phyloP scores from a whole-genome alignment of 495 filamentous ascomycete genomes.

The Bathelium albidoporum region DNA sequence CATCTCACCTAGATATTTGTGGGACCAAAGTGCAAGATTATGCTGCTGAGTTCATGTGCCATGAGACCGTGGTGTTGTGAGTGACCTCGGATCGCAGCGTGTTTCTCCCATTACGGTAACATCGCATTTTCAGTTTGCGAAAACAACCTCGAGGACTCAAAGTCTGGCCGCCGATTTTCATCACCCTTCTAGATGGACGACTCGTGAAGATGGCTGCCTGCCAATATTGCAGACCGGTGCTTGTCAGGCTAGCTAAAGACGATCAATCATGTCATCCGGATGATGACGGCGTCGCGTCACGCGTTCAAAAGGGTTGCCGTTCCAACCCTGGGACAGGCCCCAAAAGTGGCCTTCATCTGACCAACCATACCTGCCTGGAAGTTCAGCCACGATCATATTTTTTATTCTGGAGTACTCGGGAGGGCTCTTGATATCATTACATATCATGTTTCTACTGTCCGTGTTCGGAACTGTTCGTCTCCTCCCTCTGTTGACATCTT shows the following conservation, averaged over 20 bases:
- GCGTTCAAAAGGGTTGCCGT: neutral
- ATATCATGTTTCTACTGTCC: neutral
- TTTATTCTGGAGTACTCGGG: too few relatives aligned
- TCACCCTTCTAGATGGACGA: neutral
- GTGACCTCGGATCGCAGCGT: neutral
- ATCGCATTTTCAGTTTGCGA: neutral
- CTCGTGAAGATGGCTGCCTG: neutral
- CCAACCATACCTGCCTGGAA: neutral
- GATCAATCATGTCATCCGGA: neutral
- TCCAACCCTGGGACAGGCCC: neutral
- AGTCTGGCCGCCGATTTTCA: neutral
- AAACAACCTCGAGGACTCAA: too few relatives aligned
- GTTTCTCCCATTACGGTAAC: too few relatives aligned
- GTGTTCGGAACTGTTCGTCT: neutral
- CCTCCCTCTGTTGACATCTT: neutral
- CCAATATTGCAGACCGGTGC: neutral
- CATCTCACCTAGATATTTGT: too few relatives aligned
- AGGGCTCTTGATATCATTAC: too few relatives aligned
- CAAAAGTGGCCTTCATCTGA: neutral
- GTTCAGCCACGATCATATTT: too few relatives aligned
- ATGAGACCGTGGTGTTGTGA: neutral
- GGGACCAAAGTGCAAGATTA: too few relatives aligned
- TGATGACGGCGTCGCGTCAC: conserved; percentile 1
- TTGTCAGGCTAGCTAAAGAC: neutral
- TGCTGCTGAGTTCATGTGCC: neutral